Percentiles rank a stretch among this genome's conserved stretches.
phyloP scores from a whole-genome alignment of 1,139 yeast genomes.

The Yamadazyma diospyri region DNA sequence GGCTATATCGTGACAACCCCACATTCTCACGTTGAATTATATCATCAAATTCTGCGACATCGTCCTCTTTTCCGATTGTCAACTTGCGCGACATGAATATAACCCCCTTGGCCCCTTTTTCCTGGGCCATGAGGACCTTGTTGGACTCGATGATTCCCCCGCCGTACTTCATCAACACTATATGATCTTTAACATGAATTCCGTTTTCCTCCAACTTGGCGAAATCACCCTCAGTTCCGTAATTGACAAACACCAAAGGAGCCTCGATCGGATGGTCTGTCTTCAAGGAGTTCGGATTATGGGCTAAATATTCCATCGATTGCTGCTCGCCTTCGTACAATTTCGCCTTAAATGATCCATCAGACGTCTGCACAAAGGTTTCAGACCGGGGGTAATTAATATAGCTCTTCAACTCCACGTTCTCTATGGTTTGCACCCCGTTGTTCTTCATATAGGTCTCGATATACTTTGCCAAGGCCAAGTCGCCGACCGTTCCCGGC shows the following conservation, averaged over 20 bases:
- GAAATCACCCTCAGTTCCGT: constrained; percentile 62
- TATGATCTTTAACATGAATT: constrained; percentile 36
- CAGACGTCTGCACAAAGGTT: constrained; percentile 32
- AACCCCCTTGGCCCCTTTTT: constrained; percentile 31
- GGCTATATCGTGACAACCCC: constrained; percentile 59
- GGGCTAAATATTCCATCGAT: constrained; percentile 44
- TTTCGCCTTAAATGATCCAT: constrained; percentile 35
- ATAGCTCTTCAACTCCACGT: constrained; percentile 49
- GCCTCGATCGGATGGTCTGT: constrained; percentile 51
- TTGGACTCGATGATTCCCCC: constrained; percentile 37
- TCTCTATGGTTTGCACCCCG: constrained; percentile 51
- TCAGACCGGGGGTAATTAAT: constrained; percentile 50
- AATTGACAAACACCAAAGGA: constrained; percentile 52
- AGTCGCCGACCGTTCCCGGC: constrained; percentile 86
- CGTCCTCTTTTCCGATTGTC: constrained; percentile 18
- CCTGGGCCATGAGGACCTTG: constrained; percentile 32
- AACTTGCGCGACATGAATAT: constrained; percentile 32
- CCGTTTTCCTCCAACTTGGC: constrained; percentile 33
- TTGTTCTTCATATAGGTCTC: constrained; percentile 53
- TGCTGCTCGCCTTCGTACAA: constrained; percentile 32
- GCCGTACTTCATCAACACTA: constrained; percentile 65
- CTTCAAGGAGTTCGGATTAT: constrained; percentile 61
- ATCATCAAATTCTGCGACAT: constrained; percentile 41
- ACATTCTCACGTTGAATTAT: constrained; percentile 63
- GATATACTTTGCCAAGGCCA: constrained; percentile 64